A percentile compares a stretch with the other conserved stretches of the same genome.
These are phyloP conservation scores for Xylaria sp. DNA, from an alignment of 2,329 filamentous ascomycete species.

Conservation along the genomic window DNA sequence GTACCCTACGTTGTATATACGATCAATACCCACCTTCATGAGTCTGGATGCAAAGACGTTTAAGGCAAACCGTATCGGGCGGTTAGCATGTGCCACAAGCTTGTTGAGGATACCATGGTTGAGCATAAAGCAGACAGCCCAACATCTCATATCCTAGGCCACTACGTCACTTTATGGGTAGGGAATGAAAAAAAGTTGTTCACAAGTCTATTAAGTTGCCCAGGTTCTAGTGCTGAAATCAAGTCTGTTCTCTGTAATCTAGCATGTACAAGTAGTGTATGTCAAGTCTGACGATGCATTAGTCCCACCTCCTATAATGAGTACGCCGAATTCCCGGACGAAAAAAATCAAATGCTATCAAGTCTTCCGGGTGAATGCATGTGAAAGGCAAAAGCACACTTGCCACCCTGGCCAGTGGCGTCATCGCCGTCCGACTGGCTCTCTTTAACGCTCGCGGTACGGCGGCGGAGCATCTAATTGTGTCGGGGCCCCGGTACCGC, in stretches of 20 bases:
- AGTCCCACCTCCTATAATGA: neutral
- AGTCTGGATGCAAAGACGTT: neutral
- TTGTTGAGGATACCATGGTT: neutral
- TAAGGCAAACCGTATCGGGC: neutral
- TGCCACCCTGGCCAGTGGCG: neutral
- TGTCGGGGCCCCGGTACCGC: neutral
- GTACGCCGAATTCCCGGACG: neutral
- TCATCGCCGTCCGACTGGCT: constrained; percentile 2
- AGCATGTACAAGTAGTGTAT: constrained; percentile 16
- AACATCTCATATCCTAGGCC: neutral
- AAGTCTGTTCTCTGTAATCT: constrained; percentile 13
- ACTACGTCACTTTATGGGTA: neutral
- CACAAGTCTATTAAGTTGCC: constrained; percentile 17
- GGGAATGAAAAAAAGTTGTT: neutral
- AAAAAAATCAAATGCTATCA: neutral
- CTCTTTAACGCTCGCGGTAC: constrained; percentile 37
- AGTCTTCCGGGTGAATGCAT: neutral
- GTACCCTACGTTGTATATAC: constrained; percentile 13
- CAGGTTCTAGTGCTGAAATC: constrained; percentile 23
- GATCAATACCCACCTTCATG: neutral
- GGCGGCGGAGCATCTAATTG: constrained; percentile 30
- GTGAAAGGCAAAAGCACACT: neutral
- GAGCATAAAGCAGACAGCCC: neutral
- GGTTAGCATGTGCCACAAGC: neutral
- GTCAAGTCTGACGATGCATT: neutral